phyloP scores from a whole-genome alignment of 352 stramenopile species.

The Achlya hypogyna region DNA sequence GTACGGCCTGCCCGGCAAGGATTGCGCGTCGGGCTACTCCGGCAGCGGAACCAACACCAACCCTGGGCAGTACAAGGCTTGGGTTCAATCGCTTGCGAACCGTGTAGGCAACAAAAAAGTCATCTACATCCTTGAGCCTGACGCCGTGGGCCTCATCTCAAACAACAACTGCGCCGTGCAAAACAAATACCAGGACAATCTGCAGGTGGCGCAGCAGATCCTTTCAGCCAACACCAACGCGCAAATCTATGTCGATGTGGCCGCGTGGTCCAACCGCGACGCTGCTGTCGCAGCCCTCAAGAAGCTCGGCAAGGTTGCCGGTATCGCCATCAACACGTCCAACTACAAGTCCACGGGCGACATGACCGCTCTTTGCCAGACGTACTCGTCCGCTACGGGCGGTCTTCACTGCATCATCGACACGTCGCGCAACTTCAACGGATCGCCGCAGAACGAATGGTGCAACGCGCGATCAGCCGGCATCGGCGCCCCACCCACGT shows the following conservation, averaged over 20 bases:
- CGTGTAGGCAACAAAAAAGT: slow-evolving; percentile 23
- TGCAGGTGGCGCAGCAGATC: slow-evolving; percentile 22
- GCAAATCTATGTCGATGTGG: slow-evolving; percentile 28
- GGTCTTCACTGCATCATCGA: slow-evolving; percentile 41
- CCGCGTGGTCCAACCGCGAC: slow-evolving; percentile 22
- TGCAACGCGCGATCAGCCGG: slow-evolving; percentile 34
- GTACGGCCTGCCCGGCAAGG: slow-evolving; percentile 31
- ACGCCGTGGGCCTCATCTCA: slow-evolving; percentile 24
- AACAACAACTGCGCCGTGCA: slow-evolving; percentile 20
- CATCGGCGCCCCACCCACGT: slow-evolving; percentile 31
- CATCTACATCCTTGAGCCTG: slow-evolving; percentile 30
- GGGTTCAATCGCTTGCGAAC: slow-evolving; percentile 19
- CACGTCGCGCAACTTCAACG: slow-evolving; percentile 30
- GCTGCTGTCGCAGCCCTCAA: not conserved
- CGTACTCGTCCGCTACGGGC: slow-evolving; percentile 22
- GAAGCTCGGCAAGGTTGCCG: slow-evolving; percentile 34
- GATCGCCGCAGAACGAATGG: slow-evolving; percentile 27
- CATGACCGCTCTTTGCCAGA: slow-evolving; percentile 38
- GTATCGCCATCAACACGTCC: slow-evolving; percentile 62
- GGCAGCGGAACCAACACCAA: slow-evolving; percentile 26
- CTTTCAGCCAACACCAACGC: slow-evolving; percentile 24
- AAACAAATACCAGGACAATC: slow-evolving; percentile 23
- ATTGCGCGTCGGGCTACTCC: slow-evolving; percentile 27
- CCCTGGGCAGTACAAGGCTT: slow-evolving; percentile 25
- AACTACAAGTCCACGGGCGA: slow-evolving; percentile 55